Percentiles rank a stretch among this genome's conserved stretches.
phyloP scores from a whole-genome alignment of 345 rosid genomes.

The Salix koriyanagi region DNA sequence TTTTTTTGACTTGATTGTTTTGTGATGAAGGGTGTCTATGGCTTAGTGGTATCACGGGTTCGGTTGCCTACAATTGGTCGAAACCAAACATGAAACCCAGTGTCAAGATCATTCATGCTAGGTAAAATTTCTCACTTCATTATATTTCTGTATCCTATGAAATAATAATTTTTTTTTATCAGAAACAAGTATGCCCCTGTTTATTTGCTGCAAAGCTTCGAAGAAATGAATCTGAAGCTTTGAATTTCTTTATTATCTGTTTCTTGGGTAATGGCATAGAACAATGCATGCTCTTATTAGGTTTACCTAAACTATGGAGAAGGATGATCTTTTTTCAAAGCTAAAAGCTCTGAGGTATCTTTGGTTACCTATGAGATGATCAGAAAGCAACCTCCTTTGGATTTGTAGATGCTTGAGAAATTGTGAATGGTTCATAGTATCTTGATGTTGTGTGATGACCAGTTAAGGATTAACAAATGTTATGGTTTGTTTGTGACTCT shows the following conservation, averaged over 20 bases:
- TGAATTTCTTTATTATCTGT: not conserved
- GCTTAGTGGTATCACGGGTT: constrained; percentile 84
- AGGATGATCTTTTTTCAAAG: not conserved
- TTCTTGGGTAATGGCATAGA: not conserved
- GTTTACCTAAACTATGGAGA: not conserved
- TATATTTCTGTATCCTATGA: not conserved
- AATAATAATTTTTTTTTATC: not conserved
- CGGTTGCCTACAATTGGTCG: constrained; percentile 93
- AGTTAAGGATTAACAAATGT: not conserved
- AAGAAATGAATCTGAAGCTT: not conserved
- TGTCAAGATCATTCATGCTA: constrained; percentile 91
- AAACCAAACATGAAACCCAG: constrained; percentile 93
- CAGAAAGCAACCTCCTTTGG: not conserved
- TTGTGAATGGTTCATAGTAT: not conserved
- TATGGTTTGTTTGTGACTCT: not conserved
- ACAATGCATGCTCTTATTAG: not conserved
- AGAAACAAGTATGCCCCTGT: not conserved
- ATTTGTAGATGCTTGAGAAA: not conserved
- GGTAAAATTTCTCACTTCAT: constrained; percentile 35
- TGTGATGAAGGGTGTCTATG: constrained; percentile 60
- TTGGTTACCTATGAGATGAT: not conserved
- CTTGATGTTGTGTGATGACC: not conserved
- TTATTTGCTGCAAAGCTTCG: not conserved
- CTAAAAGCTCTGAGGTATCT: not conserved
- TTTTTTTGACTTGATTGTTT: constrained; percentile 7